Percentiles rank a stretch among this genome's conserved stretches.
Conservation (phyloP, 225 moss, liverwort and hornwort genomes). For the Pseudoscleropodium purum region DNA sequence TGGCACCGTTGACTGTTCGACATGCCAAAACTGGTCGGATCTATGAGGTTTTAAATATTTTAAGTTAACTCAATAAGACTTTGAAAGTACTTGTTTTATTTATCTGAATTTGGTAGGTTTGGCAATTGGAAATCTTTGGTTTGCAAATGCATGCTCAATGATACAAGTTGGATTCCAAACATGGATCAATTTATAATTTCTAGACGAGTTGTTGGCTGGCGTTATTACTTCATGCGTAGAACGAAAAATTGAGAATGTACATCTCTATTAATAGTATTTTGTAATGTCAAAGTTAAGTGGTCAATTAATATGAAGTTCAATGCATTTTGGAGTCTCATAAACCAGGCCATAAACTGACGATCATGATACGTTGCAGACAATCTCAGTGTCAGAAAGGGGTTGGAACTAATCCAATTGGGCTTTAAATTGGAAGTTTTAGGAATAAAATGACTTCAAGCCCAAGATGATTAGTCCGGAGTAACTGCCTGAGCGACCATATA, state of each 20-base stretch:
- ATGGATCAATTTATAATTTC: background rate
- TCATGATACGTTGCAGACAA: background rate
- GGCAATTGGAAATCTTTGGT: background rate
- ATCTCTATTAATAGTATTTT: background rate
- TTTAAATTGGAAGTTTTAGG: background rate
- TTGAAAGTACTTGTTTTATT: background rate
- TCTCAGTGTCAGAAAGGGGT: background rate
- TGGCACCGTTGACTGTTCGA: background rate
- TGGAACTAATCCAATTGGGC: background rate
- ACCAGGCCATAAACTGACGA: background rate
- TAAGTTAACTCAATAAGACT: too few species aligned
- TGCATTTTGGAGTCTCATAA: too few species aligned
- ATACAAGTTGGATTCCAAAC: background rate
- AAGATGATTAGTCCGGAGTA: too few species aligned
- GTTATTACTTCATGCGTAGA: background rate
- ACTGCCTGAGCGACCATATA: too few species aligned
- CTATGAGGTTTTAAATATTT: background rate
- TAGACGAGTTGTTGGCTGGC: background rate
- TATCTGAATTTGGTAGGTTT: background rate
- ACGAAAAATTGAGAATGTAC: background rate
- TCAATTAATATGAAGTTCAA: background rate
- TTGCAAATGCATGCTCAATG: background rate
- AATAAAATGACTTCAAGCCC: background rate
- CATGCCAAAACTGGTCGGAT: background rate
- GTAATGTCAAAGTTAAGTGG: background rate